Evolutionary conservation across 1,284 basidiomycete species (phyloP).

Genomic region (Trametes hirsuta): DNA sequence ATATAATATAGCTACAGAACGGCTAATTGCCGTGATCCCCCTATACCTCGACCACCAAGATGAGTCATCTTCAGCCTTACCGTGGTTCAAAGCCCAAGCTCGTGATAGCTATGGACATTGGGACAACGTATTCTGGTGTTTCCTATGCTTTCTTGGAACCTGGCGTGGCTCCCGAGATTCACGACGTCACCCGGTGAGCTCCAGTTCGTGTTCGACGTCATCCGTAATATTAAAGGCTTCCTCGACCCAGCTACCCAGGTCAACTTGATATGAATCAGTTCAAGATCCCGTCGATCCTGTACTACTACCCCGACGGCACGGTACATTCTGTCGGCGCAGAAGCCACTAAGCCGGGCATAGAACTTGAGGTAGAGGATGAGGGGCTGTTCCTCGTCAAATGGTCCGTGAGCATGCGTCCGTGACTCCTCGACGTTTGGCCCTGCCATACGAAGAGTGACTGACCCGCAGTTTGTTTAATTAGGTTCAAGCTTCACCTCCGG

Average conservation of each 20-base stretch:
- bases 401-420: conserved; percentile 32
- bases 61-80: background rate
- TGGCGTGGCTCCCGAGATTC: conserved; percentile 48
- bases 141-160: conserved; percentile 50
- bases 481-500: conserved; percentile 63
- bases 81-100: conserved; percentile 37
- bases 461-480: background rate
- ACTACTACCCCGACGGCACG: conserved; percentile 49
- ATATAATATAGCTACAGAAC: too few relatives aligned
- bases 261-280: conserved; percentile 40
- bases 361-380: conserved; percentile 49
- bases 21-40: too few relatives aligned
- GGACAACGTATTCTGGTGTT: conserved; percentile 56
- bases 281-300: conserved; percentile 62
- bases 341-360: conserved; percentile 44
- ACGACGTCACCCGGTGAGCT: conserved; percentile 46
- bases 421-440: too few relatives aligned
- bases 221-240: too few relatives aligned
- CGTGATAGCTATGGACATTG: conserved; percentile 54
- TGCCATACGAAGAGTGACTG: too few relatives aligned
- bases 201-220: too few relatives aligned
- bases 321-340: conserved; percentile 59
- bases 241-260: conserved; percentile 41
- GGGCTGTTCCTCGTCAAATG: conserved; percentile 53
- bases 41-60: too few relatives aligned